Base-by-base conservation (phyloP, 2,329 filamentous ascomycete species). In the Talaromyces sp. region DNA sequence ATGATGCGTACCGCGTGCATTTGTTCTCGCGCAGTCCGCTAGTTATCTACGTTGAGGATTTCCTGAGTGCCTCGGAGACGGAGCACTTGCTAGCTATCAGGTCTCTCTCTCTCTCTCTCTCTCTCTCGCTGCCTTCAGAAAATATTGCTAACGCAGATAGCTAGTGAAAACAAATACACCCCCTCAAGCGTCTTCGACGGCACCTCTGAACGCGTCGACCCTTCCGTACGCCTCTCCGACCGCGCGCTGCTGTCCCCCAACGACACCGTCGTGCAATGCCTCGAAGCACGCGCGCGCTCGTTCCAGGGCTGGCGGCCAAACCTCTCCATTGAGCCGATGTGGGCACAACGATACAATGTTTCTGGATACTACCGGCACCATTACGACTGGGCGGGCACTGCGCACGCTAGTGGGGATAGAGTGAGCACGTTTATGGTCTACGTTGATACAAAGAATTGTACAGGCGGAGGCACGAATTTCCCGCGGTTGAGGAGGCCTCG, bases 381-480 rank as follows among this genome's bases (percentile, higher is more conserved):
- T 66, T 87, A 82, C 68, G 85, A 88, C 71, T 87, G 84, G 83
- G 75, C 73, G 50, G 79, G 78, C 5, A 69, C 69, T 27, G 72
- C 65, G 57, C 71, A 68, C 57, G 76, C 71, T 4, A 52, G 51
- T 23, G 60, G 60, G 3, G 79, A 78, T 40, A 75, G 85, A 0
- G 72, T 84, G 5, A 85, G 80, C 60, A 85, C 80, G 2, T 87
- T 87, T 67, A 87, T 87, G 84, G 85, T 87, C 1, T 88, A 87
- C 67, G 70, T 87, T 0, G 72, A 76, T 7, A 18, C 44, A 8
- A 80, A 73, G 6, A 74, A 82, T 54, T 84, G 83, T 64, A 76
- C 76, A 16, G 85, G 85, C 1, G 85, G 85, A 1, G 85, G 85
- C 3, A 88, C 85, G 27, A 81, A 86, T 66, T 88, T 88, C 61